Percentiles rank a stretch among this genome's conserved stretches.
Evolutionary conservation across 2,329 filamentous ascomycete species (phyloP).

Genomic region (Claviceps quebecensis): DNA sequence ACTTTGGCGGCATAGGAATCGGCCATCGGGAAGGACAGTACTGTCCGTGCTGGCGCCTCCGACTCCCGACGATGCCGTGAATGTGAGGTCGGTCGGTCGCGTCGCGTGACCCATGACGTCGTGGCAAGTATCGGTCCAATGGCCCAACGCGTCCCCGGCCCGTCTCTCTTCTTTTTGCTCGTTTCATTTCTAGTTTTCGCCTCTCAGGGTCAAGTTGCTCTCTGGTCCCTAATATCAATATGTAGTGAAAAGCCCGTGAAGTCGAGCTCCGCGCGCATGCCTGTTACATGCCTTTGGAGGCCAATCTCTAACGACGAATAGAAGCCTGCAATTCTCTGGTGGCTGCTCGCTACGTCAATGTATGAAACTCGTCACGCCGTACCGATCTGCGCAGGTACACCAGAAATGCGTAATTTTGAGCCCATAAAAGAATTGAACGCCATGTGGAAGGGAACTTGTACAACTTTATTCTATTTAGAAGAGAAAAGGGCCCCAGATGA

Average conservation of each 20-base stretch:
- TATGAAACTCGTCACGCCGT: neutral
- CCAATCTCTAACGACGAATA: neutral
- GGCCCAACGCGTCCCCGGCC: neutral
- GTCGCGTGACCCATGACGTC: neutral
- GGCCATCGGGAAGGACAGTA: neutral
- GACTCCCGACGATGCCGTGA: slow-evolving; percentile 1
- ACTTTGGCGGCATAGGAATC: neutral
- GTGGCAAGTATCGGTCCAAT: neutral
- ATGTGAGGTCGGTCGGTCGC: neutral
- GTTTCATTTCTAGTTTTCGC: no score
- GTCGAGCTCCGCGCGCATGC: no score
- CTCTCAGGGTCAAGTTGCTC: no score
- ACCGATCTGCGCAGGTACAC: neutral
- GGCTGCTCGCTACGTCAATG: neutral
- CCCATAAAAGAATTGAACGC: neutral
- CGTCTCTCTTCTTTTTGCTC: no score
- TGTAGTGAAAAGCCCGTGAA: no score
- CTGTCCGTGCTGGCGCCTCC: neutral
- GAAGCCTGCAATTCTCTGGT: neutral
- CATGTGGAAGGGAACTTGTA: neutral
- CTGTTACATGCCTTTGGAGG: no score
- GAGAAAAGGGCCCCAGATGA: neutral
- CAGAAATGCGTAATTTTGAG: neutral
- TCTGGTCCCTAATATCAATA: no score
- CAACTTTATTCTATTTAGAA: neutral